These are phyloP conservation scores for Boletellus sp. DNA, from an alignment of 768 basidiomycete species.

Conservation along the genomic window DNA sequence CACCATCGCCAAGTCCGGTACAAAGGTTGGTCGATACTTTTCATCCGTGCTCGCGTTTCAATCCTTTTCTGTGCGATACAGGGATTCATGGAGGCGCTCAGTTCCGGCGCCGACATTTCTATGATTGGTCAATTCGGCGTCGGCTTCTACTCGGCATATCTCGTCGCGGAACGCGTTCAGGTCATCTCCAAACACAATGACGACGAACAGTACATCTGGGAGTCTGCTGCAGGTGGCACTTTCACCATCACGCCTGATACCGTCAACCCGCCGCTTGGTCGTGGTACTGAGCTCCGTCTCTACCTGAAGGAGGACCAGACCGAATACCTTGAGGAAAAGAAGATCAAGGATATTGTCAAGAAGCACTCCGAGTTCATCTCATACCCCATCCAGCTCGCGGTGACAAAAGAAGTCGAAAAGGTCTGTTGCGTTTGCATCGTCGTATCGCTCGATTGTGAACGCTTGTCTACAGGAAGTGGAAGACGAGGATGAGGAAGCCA, in stretches of 20 bases:
- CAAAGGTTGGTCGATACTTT: slow-evolving; percentile 54
- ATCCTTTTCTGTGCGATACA: slow-evolving; percentile 30
- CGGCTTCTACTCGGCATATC: slow-evolving; percentile 99
- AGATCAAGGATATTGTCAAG: slow-evolving; percentile 99
- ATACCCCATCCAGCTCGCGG: slow-evolving; percentile 97
- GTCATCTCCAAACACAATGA: slow-evolving; percentile 99
- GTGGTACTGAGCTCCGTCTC: slow-evolving; percentile 89
- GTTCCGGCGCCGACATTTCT: slow-evolving; percentile 83
- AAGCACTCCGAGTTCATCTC: slow-evolving; percentile 99
- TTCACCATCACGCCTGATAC: slow-evolving; percentile 98
- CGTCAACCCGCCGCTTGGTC: slow-evolving; percentile 84
- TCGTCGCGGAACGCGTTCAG: slow-evolving; percentile 97
- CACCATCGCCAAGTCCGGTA: slow-evolving; percentile 93
- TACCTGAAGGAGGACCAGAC: slow-evolving; percentile 98
- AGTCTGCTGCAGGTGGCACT: slow-evolving; percentile 99
- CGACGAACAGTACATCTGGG: slow-evolving; percentile 99
- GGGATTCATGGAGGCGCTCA: slow-evolving; percentile 99
- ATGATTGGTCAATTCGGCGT: slow-evolving; percentile 99
- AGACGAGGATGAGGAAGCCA: slow-evolving; percentile 71
- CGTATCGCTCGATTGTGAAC: slow-evolving; percentile 1
- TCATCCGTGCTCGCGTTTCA: slow-evolving; percentile 3
- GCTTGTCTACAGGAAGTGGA: slow-evolving; percentile 66
- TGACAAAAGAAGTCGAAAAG: slow-evolving; percentile 99
- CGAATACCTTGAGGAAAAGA: slow-evolving; percentile 99
- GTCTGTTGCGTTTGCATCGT: slow-evolving; percentile 40